Conservation (phyloP, 306 rosid species). For the Cucumis melo region DNA sequence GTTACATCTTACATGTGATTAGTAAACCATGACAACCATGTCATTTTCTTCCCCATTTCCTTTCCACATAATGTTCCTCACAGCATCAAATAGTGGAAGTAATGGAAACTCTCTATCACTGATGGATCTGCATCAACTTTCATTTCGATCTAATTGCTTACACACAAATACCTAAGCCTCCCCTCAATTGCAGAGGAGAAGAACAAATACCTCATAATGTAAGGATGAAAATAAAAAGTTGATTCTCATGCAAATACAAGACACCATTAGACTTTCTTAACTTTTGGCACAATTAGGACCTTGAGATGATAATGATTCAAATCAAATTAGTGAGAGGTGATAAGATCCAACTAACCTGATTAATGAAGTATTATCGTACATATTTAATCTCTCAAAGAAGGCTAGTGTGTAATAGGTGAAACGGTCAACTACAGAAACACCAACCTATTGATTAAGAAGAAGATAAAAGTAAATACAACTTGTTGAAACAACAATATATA, state of each 20-base stretch:
- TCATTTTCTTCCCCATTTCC: background rate
- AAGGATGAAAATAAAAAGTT: background rate
- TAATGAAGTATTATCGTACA: conserved; percentile 86
- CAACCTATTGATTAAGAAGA: conserved; percentile 40
- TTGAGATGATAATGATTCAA: background rate
- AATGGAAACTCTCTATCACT: background rate
- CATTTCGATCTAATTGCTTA: background rate
- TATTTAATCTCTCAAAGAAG: conserved; percentile 83
- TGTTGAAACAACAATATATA: background rate
- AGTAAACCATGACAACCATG: no score
- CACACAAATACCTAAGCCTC: background rate
- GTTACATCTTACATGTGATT: background rate
- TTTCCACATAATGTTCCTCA: background rate
- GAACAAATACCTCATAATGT: background rate
- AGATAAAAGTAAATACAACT: conserved; percentile 10
- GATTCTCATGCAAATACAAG: background rate
- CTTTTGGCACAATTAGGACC: background rate
- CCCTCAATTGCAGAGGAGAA: background rate
- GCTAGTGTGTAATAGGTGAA: conserved; percentile 87
- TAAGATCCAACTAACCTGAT: conserved; percentile 40
- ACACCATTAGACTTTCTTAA: background rate
- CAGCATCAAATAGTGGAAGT: background rate
- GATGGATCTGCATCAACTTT: background rate
- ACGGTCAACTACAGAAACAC: conserved; percentile 96
- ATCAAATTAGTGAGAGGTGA: background rate